Conservation (phyloP, 1,284 basidiomycete genomes). For the Irpex sp. region DNA sequence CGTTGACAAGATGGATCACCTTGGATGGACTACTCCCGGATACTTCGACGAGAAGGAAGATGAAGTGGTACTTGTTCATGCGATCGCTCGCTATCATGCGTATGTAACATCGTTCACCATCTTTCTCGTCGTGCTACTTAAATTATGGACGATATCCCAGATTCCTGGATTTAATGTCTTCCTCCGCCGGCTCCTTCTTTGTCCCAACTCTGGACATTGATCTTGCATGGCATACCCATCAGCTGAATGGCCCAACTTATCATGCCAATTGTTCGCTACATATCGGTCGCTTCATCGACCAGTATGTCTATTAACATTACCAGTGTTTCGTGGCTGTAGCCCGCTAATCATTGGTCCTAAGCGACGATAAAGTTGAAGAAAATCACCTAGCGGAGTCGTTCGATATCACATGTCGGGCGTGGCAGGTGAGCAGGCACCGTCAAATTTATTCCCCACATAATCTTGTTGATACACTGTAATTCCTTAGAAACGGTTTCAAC, state of each 20-base stretch:
- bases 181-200: constrained; percentile 26
- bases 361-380: constrained; percentile 11
- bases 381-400: constrained; percentile 1
- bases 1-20: constrained; percentile 16
- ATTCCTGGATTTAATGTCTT: constrained; percentile 40
- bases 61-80: constrained; percentile 15
- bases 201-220: constrained; percentile 43
- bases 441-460: neutral
- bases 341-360: neutral
- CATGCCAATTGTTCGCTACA: constrained; percentile 28
- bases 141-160: constrained; percentile 15
- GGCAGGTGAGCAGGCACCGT: constrained; percentile 1
- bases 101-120: neutral
- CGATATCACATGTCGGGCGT: constrained; percentile 9
- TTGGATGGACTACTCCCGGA: constrained; percentile 15
- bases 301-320: constrained; percentile 25
- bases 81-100: constrained; percentile 19
- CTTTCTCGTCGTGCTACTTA: too few species aligned
- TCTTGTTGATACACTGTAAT: neutral
- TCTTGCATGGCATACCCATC: constrained; percentile 47
- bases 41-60: constrained; percentile 17
- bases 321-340: neutral
- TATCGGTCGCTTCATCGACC: constrained; percentile 29
- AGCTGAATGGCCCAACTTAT: constrained; percentile 33
- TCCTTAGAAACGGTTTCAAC: constrained; percentile 7